These are phyloP conservation scores for Microdochium trichocladiopsis DNA, from an alignment of 2,329 filamentous ascomycete species.

Conservation along the genomic window DNA sequence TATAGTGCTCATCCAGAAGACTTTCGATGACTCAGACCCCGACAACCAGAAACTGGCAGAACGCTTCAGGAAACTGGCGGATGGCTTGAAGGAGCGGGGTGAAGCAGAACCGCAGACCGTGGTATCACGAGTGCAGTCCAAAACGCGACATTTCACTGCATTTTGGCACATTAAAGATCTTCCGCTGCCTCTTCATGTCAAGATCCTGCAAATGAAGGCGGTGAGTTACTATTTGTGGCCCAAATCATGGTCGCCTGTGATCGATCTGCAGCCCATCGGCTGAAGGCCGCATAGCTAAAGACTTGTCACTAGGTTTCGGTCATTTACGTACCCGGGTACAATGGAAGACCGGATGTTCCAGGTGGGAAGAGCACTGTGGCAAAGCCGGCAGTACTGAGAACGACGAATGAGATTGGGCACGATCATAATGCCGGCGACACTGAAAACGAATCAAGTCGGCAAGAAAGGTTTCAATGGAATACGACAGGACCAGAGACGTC, in stretches of 20 bases:
- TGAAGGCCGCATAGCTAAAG: neutral
- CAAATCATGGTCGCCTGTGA: neutral
- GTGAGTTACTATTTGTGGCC: neutral
- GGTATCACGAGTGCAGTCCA: neutral
- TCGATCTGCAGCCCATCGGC: neutral
- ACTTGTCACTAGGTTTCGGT: neutral
- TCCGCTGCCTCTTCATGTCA: neutral
- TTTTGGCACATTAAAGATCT: neutral
- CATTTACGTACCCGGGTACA: neutral
- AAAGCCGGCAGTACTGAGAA: neutral
- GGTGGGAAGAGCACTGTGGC: neutral
- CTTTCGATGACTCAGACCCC: neutral
- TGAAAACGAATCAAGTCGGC: neutral
- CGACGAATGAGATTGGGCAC: neutral
- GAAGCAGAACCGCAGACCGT: neutral
- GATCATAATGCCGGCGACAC: neutral
- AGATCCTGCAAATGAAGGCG: neutral
- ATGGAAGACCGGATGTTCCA: neutral
- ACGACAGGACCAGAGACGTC: neutral
- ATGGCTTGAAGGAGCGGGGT: neutral
- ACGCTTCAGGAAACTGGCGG: neutral
- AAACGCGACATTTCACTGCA: neutral
- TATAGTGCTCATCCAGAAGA: too few relatives aligned
- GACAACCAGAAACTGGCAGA: neutral
- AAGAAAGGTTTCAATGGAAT: neutral